Evolutionary conservation across 345 rosid species (phyloP), one percentile per base, ranked within the genome.

Genomic region (Heritiera fomes): DNA sequence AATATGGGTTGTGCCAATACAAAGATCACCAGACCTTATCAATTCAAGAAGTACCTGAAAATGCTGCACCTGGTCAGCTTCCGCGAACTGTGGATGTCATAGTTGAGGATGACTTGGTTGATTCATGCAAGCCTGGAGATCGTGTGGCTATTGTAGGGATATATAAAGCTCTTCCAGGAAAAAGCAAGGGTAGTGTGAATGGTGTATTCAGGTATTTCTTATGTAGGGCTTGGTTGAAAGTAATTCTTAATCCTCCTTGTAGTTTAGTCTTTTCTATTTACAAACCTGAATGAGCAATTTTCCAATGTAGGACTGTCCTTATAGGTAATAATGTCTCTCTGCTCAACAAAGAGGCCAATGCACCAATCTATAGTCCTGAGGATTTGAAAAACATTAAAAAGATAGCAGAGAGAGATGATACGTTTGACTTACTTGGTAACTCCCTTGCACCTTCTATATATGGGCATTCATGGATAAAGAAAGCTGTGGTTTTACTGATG

Each of bases 1-100:
- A 96, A 83, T 96, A 89, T 80, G 99, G 99, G 23, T 76, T 96
- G 72, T 96, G 99, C 88, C 86, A 83, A 78, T 96, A 96, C 77
- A 94, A 94, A 89, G 99, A 96, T 85, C 99, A 96, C 78, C 99
- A 96, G 87, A 94, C 99, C 81, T 79, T 96, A 85, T 94, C 99
- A 55, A 88, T 96, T 83, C 99, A 96, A 88, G 99, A 96, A 88
- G 92, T 96, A 68, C 99, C 99, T 23, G 99, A 96, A 82, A 96
- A 94, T 78, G 87, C 98, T 87, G 98, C 99, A 83, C 99, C 99
- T 77, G 99, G 99, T 83, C 99, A 96, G 87, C 97, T 96, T 84
- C 99, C 99, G 64, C 89, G 99, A 67, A 92, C 97, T 0, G 97
- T 96, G 61, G 98, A 96, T 88, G 86, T 90, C 80, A 90, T 96